A percentile compares a stretch with the other conserved stretches of the same genome.
Evolutionary conservation across 768 basidiomycete genomes (phyloP).

Genomic region (Tephrocybe sp.): DNA sequence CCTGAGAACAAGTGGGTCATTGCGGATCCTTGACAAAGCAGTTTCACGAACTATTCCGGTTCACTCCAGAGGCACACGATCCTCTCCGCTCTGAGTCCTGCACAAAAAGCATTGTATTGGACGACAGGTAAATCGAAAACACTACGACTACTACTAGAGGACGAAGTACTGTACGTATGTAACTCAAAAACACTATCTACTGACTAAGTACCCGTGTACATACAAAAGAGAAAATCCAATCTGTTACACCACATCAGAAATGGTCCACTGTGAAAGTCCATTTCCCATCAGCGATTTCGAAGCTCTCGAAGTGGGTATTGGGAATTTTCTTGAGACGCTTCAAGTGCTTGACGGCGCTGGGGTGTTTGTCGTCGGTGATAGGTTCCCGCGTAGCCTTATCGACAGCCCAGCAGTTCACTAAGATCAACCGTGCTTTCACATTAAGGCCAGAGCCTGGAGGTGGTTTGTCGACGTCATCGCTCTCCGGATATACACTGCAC

Average conservation of each 20-base stretch:
- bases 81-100: neutral
- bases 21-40: constrained; percentile 10
- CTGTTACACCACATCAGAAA: constrained; percentile 49
- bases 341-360: constrained; percentile 66
- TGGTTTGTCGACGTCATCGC: constrained; percentile 82
- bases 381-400: constrained; percentile 91
- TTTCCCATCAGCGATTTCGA: constrained; percentile 75
- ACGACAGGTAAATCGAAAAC: constrained; percentile 5
- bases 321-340: constrained; percentile 83
- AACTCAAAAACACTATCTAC: constrained; percentile 12
- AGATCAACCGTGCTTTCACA: constrained; percentile 73
- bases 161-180: constrained; percentile 14
- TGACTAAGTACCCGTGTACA: constrained; percentile 3
- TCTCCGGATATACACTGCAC: constrained; percentile 91
- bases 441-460: constrained; percentile 84
- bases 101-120: constrained; percentile 6
- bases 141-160: neutral
- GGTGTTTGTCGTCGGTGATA: constrained; percentile 77
- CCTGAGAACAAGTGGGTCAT: constrained; percentile 9
- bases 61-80: neutral
- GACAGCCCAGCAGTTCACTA: constrained; percentile 82
- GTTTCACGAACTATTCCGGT: neutral
- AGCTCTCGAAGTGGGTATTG: constrained; percentile 81
- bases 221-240: constrained; percentile 3
- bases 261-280: constrained; percentile 96